A percentile compares a stretch with the other conserved stretches of the same genome.
Conservation (phyloP, 805 yeast species). For the Citeromyces matritensis region DNA sequence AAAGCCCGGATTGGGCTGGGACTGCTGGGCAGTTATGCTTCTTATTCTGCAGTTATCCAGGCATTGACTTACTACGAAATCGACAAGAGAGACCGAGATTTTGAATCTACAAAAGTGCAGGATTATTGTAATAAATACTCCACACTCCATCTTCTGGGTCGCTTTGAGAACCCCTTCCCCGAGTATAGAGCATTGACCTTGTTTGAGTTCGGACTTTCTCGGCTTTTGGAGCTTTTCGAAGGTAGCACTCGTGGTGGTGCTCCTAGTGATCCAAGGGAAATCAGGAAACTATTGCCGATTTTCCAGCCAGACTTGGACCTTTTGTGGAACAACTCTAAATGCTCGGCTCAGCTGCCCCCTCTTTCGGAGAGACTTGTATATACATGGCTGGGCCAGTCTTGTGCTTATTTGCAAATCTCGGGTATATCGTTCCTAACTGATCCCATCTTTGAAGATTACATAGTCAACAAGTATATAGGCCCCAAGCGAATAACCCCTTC, state of each 20-base stretch:
- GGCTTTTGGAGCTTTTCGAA: constrained; percentile 59
- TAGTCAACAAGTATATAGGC: constrained; percentile 52
- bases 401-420: constrained; percentile 57
- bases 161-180: constrained; percentile 80
- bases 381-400: constrained; percentile 93
- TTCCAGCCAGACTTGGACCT: constrained; percentile 39
- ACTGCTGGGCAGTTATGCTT: constrained; percentile 37
- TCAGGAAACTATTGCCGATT: constrained; percentile 44
- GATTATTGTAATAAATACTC: constrained; percentile 17
- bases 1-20: constrained; percentile 25
- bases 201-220: constrained; percentile 66
- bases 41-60: constrained; percentile 51
- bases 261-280: constrained; percentile 27
- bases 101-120: constrained; percentile 1
- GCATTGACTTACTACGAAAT: constrained; percentile 39
- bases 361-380: constrained; percentile 36
- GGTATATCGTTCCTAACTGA: constrained; percentile 73
- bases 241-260: constrained; percentile 41
- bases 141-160: constrained; percentile 46
- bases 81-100: constrained; percentile 15
- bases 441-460: constrained; percentile 58
- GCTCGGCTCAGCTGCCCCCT: constrained; percentile 14
- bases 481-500: constrained; percentile 76
- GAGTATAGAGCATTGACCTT: constrained; percentile 86
- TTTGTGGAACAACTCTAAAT: constrained; percentile 10